phyloP scores from a whole-genome alignment of 345 rosid species.

The Lenwebbia sp. region DNA sequence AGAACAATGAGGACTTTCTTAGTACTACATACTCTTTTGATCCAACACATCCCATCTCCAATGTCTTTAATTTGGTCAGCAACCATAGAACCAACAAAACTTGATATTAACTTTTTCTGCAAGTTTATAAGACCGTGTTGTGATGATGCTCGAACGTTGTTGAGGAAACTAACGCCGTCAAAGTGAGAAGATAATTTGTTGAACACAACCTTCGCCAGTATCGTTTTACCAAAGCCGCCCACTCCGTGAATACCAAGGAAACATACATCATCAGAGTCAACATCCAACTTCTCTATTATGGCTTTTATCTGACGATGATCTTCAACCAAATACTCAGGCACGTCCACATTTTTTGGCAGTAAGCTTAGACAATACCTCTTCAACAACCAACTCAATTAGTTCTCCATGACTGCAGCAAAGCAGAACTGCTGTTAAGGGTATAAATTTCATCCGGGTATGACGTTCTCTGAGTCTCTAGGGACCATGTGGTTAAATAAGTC shows the following conservation, averaged over 20 bases:
- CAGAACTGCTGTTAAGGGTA: neutral
- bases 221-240: neutral
- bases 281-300: neutral
- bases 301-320: neutral
- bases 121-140: neutral
- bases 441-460: neutral
- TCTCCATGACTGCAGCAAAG: neutral
- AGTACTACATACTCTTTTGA: neutral
- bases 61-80: neutral
- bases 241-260: neutral
- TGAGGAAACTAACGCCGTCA: conserved; percentile 10
- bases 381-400: neutral
- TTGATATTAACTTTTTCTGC: neutral
- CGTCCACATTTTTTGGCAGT: neutral
- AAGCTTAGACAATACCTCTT: neutral
- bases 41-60: neutral
- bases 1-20: conserved; percentile 2
- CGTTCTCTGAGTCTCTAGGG: neutral
- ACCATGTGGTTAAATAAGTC: neutral
- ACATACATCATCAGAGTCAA: neutral
- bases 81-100: neutral
- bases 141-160: conserved; percentile 1
- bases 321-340: neutral
- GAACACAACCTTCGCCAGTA: neutral
- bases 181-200: conserved; percentile 2